Evolutionary conservation across 208 protist genomes (phyloP).

Genomic region (Sergeia podlipaevii): DNA sequence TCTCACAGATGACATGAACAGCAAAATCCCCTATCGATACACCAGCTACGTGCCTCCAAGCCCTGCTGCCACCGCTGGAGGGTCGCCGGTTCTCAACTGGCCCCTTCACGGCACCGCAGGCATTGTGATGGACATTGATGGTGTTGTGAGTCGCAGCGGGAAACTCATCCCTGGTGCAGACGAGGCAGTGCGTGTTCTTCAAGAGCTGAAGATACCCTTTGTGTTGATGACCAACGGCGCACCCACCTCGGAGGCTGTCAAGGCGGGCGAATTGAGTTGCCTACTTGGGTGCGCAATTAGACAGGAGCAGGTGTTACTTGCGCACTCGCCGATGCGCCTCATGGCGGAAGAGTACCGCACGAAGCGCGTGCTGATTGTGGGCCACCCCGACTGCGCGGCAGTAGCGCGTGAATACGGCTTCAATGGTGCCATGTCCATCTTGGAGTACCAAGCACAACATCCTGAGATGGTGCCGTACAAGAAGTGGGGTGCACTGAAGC

Average conservation of each 20-base stretch:
- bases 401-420: conserved; percentile 77
- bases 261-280: conserved; percentile 62
- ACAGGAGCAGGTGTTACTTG: conserved; percentile 52
- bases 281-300: conserved; percentile 54
- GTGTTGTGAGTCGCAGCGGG: conserved; percentile 62
- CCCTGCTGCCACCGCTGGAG: not conserved
- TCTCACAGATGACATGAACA: conserved; percentile 44
- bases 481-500: conserved; percentile 38
- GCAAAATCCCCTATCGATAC: conserved; percentile 80
- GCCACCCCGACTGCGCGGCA: conserved; percentile 29
- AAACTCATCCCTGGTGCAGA: conserved; percentile 71
- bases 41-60: conserved; percentile 26
- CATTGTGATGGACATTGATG: conserved; percentile 85
- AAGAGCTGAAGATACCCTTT: conserved; percentile 69
- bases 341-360: conserved; percentile 42
- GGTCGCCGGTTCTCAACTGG: conserved; percentile 22
- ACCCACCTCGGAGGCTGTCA: conserved; percentile 53
- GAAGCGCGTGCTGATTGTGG: conserved; percentile 65
- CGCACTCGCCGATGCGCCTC: conserved; percentile 81
- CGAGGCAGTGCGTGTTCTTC: conserved; percentile 53
- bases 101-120: conserved; percentile 75
- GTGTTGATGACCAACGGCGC: conserved; percentile 87
- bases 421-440: conserved; percentile 50
- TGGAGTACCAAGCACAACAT: conserved; percentile 70
- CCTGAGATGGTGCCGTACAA: conserved; percentile 76